Percentiles rank a stretch among this genome's conserved stretches.
phyloP scores from a whole-genome alignment of 2,329 filamentous ascomycete genomes.

The Aspergillaceae sp. region DNA sequence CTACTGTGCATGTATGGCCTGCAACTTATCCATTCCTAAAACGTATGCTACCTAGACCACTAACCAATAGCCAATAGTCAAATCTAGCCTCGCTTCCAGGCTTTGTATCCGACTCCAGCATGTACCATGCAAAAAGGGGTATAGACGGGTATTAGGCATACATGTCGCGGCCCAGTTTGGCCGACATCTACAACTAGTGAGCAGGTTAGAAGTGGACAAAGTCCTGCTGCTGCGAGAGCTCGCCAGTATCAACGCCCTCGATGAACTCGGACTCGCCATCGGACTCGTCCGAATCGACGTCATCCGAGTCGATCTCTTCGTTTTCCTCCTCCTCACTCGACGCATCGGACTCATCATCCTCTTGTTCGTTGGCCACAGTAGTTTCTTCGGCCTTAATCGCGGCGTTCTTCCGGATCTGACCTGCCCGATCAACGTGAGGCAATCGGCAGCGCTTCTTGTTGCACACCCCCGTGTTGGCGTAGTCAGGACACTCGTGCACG shows the following conservation, averaged over 20 bases:
- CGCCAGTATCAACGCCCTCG: constrained; percentile 33
- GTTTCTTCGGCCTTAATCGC: constrained; percentile 32
- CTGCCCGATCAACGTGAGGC: constrained; percentile 79
- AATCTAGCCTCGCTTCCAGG: too few relatives aligned
- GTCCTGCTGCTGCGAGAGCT: constrained; percentile 46
- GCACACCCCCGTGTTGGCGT: constrained; percentile 83
- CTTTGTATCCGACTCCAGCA: too few relatives aligned
- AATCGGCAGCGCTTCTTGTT: constrained; percentile 72
- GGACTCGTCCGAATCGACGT: constrained; percentile 56
- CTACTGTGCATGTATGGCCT: too few relatives aligned
- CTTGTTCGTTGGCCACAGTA: constrained; percentile 40
- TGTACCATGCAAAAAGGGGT: too few relatives aligned
- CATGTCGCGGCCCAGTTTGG: not conserved
- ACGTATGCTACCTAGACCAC: too few relatives aligned
- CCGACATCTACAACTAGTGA: not conserved
- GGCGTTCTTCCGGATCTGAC: constrained; percentile 57
- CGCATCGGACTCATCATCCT: constrained; percentile 55
- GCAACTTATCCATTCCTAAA: too few relatives aligned
- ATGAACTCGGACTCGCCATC: constrained; percentile 34
- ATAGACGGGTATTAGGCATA: not conserved
- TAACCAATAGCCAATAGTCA: too few relatives aligned
- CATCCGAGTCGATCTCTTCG: constrained; percentile 59
- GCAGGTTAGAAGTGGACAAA: constrained; percentile 40
- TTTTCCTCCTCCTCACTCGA: constrained; percentile 70
- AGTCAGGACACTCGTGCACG: constrained; percentile 88